These are phyloP conservation scores for Mycena capillaripes DNA, from an alignment of 768 basidiomycete genomes.

Conservation along the genomic window DNA sequence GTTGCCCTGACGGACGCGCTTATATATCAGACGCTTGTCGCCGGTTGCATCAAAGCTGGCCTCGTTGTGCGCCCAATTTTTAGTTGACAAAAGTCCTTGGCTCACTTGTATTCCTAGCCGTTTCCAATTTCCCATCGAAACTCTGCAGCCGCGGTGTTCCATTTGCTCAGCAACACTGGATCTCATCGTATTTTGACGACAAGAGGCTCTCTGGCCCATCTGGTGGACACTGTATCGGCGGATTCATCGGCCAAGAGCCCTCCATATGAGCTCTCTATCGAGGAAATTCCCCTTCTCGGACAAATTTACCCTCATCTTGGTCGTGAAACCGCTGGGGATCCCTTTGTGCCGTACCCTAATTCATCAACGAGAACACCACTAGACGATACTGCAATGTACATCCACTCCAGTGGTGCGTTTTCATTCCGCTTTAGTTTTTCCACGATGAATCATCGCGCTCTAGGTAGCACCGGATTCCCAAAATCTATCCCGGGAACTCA, in stretches of 20 bases:
- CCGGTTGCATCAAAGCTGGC: constrained; percentile 55
- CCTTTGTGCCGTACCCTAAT: constrained; percentile 46
- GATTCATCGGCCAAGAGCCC: constrained; percentile 37
- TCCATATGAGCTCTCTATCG: constrained; percentile 42
- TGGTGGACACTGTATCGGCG: constrained; percentile 46
- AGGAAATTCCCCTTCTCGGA: constrained; percentile 50
- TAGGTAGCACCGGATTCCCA: constrained; percentile 33
- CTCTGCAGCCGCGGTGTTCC: constrained; percentile 50
- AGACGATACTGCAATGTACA: constrained; percentile 49
- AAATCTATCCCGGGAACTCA: constrained; percentile 25
- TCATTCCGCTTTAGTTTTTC: constrained; percentile 25
- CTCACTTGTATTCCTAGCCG: constrained; percentile 44
- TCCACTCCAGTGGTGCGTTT: constrained; percentile 51
- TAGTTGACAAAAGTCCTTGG: not conserved
- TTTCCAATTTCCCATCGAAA: constrained; percentile 58
- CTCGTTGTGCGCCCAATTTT: constrained; percentile 45
- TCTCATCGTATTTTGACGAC: constrained; percentile 55
- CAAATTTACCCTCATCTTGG: constrained; percentile 58
- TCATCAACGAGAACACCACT: constrained; percentile 31
- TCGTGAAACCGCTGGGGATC: constrained; percentile 45
- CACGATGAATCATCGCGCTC: not conserved
- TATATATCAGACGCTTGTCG: constrained; percentile 56
- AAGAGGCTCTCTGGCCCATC: constrained; percentile 36
- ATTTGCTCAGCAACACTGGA: constrained; percentile 52
- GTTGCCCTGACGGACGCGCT: constrained; percentile 49